phyloP scores from a whole-genome alignment of 306 rosid genomes.

The Lathyrus sativus region DNA sequence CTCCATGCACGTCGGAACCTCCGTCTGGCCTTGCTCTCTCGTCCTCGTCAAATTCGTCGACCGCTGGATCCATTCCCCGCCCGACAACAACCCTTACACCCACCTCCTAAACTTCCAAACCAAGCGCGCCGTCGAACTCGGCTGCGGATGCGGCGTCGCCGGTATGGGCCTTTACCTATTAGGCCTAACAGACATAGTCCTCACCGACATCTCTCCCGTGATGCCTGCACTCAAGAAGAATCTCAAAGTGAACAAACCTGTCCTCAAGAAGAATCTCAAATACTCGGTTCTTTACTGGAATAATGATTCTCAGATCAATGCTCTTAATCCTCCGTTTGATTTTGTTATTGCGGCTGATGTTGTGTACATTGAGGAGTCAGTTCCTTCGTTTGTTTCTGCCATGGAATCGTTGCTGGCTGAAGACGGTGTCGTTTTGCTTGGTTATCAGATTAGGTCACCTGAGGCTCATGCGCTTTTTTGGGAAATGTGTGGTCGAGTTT shows the following conservation, averaged over 20 bases:
- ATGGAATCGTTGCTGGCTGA: constrained; percentile 63
- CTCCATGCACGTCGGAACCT: constrained; percentile 85
- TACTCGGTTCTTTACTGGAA: constrained; percentile 82
- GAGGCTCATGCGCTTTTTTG: constrained; percentile 77
- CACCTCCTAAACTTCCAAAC: constrained; percentile 58
- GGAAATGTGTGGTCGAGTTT: constrained; percentile 55
- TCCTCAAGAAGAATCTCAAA: constrained; percentile 64
- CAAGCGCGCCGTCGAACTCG: constrained; percentile 86
- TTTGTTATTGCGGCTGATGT: constrained; percentile 73
- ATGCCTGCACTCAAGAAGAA: constrained; percentile 88
- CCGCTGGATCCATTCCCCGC: constrained; percentile 63
- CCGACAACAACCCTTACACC: constrained; percentile 58
- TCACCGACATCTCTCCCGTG: constrained; percentile 85
- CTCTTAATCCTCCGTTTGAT: constrained; percentile 69
- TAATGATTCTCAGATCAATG: constrained; percentile 53
- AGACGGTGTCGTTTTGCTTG: constrained; percentile 75
- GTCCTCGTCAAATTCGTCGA: constrained; percentile 87
- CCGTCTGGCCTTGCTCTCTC: constrained; percentile 96
- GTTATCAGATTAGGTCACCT: constrained; percentile 74
- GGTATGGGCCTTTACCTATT: constrained; percentile 87
- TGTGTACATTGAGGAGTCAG: constrained; percentile 80
- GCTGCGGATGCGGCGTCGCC: constrained; percentile 85
- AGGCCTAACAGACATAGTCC: constrained; percentile 72
- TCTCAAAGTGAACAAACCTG: constrained; percentile 71
- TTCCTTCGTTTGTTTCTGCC: constrained; percentile 56